A percentile compares a stretch with the other conserved stretches of the same genome.
Evolutionary conservation across 2,329 filamentous ascomycete genomes (phyloP).

Genomic region (Boeremia exigua): DNA sequence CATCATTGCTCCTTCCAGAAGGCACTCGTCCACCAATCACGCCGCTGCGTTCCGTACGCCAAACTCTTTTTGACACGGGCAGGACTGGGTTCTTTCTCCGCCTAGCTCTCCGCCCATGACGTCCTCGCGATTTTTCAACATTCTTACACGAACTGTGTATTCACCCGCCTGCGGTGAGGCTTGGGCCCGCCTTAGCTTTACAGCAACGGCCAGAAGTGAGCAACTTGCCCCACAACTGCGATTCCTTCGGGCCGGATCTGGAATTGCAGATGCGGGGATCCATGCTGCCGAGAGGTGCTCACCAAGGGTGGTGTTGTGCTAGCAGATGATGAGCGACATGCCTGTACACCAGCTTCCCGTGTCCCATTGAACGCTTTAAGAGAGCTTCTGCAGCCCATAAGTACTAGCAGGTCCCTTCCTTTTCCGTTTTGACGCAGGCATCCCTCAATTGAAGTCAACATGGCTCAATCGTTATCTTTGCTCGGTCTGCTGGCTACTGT

Average conservation of each 20-base stretch:
- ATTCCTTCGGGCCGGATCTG: conserved; percentile 1
- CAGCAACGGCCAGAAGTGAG: conserved; percentile 19
- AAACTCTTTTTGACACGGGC: conserved; percentile 33
- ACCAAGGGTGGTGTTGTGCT: neutral
- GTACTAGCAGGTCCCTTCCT: neutral
- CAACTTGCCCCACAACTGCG: conserved; percentile 3
- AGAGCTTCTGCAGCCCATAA: neutral
- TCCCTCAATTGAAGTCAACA: conserved; percentile 13
- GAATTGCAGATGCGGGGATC: conserved; percentile 4
- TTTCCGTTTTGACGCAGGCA: neutral
- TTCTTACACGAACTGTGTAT: conserved; percentile 18
- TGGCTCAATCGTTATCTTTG: conserved; percentile 27
- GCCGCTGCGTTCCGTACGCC: neutral
- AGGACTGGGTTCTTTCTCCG: conserved; percentile 25
- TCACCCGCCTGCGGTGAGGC: conserved; percentile 19
- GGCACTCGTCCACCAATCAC: conserved; percentile 36
- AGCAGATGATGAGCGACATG: neutral
- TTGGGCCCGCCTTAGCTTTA: conserved; percentile 27
- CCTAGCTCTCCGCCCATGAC: conserved; percentile 25
- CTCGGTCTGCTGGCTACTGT: conserved; percentile 27
- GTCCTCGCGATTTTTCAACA: conserved; percentile 17
- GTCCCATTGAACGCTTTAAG: neutral
- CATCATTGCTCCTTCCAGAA: conserved; percentile 29
- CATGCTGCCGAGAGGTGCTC: conserved; percentile 4
- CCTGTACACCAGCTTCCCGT: neutral